Conservation (phyloP, 352 stramenopile species). For the Pythium folliculosum region DNA sequence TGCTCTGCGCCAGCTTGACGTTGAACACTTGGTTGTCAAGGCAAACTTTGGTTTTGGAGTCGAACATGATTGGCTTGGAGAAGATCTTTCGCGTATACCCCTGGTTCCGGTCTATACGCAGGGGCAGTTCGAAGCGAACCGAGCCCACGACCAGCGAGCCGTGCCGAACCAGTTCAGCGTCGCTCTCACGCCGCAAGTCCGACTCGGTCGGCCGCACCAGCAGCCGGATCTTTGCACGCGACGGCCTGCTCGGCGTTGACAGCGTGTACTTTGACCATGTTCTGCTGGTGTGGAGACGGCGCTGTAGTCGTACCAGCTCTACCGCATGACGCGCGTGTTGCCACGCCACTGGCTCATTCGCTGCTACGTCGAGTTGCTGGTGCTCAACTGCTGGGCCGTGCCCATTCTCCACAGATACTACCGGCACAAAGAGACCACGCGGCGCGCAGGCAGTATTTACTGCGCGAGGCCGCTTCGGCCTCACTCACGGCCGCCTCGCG, state of each 20-base stretch:
- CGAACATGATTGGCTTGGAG: no score
- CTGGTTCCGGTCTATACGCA: no score
- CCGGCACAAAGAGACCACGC: background rate
- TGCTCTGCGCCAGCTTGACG: no score
- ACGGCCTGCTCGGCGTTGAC: slow-evolving; percentile 13
- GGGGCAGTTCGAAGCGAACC: background rate
- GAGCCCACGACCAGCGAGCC: background rate
- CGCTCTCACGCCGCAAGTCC: background rate
- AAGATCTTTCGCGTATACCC: no score
- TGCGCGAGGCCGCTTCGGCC: slow-evolving; percentile 16
- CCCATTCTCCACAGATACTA: slow-evolving; percentile 5
- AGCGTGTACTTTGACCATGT: slow-evolving; percentile 13
- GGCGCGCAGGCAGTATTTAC: background rate
- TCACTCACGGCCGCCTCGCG: no score
- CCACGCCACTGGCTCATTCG: slow-evolving; percentile 24
- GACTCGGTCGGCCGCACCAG: background rate
- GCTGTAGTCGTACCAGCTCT: slow-evolving; percentile 10
- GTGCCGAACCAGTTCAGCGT: background rate
- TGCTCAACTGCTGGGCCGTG: slow-evolving; percentile 20
- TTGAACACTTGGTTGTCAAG: no score
- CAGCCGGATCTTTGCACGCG: slow-evolving; percentile 1
- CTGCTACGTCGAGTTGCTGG: slow-evolving; percentile 11
- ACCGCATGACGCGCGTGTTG: slow-evolving; percentile 8
- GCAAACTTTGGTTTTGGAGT: no score
- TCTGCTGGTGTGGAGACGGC: slow-evolving; percentile 6